A percentile compares a stretch with the other conserved stretches of the same genome.
Evolutionary conservation across 768 basidiomycete genomes (phyloP).

Genomic region (Suillus plorans): DNA sequence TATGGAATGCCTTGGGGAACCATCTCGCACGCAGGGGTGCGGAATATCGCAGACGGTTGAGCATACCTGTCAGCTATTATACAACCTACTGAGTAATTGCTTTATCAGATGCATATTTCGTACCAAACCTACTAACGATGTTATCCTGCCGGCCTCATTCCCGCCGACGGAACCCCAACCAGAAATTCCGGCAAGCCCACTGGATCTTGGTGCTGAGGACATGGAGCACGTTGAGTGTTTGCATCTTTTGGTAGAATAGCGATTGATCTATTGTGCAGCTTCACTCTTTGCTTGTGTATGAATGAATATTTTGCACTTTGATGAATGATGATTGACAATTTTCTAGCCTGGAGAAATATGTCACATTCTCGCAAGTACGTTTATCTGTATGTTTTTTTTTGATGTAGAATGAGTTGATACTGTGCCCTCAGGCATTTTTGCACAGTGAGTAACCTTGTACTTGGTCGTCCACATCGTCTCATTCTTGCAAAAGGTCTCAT

Average conservation of each 20-base stretch:
- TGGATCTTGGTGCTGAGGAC: conserved; percentile 42
- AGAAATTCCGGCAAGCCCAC: conserved; percentile 17
- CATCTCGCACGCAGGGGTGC: conserved; percentile 44
- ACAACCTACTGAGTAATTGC: not conserved
- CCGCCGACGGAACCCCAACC: conserved; percentile 34
- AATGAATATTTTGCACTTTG: not conserved
- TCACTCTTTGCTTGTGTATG: conserved; percentile 59
- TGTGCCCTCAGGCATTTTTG: conserved; percentile 19
- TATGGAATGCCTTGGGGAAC: conserved; percentile 48
- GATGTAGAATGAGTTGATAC: not conserved
- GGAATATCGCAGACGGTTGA: conserved; percentile 54
- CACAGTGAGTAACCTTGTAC: conserved; percentile 13
- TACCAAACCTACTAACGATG: conserved; percentile 34
- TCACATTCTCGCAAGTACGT: conserved; percentile 27
- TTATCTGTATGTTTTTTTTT: not conserved
- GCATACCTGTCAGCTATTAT: not conserved
- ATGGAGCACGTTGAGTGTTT: conserved; percentile 42
- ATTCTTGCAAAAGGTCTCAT: conserved; percentile 19
- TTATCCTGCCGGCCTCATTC: conserved; percentile 53
- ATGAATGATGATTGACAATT: conserved; percentile 38
- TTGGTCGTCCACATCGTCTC: not conserved
- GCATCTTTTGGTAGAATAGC: not conserved
- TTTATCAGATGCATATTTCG: conserved; percentile 46
- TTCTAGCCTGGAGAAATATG: conserved; percentile 35
- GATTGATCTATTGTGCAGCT: conserved; percentile 35